These are phyloP conservation scores for Colletotrichum cereale DNA, from an alignment of 2,329 filamentous ascomycete genomes.

Conservation along the genomic window DNA sequence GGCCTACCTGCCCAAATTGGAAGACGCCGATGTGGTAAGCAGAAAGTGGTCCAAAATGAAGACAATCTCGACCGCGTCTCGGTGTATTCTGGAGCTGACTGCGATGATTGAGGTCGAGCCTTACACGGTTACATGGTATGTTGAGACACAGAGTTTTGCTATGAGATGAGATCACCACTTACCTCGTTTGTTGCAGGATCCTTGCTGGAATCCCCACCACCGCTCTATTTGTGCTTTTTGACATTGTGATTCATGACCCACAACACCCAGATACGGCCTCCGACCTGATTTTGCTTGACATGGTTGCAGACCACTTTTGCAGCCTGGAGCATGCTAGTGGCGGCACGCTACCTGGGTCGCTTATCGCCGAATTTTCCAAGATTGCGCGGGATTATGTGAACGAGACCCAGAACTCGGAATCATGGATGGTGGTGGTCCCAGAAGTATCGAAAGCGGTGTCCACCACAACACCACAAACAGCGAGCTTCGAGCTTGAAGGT, in stretches of 20 bases:
- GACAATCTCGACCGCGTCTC: conserved; percentile 43
- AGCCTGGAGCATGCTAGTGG: conserved; percentile 55
- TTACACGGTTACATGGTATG: conserved; percentile 47
- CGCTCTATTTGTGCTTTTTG: conserved; percentile 56
- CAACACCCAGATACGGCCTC: conserved; percentile 48
- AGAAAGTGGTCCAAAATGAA: conserved; percentile 41
- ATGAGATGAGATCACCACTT: neutral
- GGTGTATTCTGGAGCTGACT: conserved; percentile 47
- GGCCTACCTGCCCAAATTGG: conserved; percentile 35
- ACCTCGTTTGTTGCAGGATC: conserved; percentile 42
- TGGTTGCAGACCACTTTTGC: conserved; percentile 57
- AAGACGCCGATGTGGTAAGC: conserved; percentile 19
- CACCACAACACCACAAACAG: neutral
- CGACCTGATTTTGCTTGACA: conserved; percentile 56
- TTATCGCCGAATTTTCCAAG: conserved; percentile 55
- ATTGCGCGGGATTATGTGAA: conserved; percentile 57
- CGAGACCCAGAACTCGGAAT: conserved; percentile 36
- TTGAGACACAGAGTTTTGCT: neutral
- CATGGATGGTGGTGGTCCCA: neutral
- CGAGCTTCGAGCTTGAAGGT: neutral
- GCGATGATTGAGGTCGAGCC: conserved; percentile 48
- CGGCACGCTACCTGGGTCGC: conserved; percentile 51
- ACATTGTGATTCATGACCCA: conserved; percentile 55
- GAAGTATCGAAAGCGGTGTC: neutral
- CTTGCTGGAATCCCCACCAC: conserved; percentile 52